Percentiles rank a stretch among this genome's conserved stretches.
These are phyloP conservation scores for Diaporthe citri DNA, from an alignment of 2,329 filamentous ascomycete species.

Conservation along the genomic window DNA sequence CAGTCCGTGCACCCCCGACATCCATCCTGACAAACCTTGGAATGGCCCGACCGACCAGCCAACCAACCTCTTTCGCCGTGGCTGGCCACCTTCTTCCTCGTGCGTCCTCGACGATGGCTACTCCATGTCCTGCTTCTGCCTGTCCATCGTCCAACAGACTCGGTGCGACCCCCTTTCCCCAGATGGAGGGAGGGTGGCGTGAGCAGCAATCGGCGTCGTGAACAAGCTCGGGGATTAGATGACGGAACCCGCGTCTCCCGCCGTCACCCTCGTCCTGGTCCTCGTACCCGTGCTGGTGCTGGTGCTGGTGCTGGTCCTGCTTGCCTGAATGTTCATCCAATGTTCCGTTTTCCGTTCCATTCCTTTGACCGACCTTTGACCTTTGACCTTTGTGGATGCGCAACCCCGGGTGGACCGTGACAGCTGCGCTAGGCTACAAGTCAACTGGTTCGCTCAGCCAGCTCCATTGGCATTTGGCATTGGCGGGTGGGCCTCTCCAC, in stretches of 20 bases:
- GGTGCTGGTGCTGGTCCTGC: not conserved
- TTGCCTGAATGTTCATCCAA: not conserved
- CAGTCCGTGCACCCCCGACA: slow-evolving; percentile 15
- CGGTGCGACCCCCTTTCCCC: not conserved
- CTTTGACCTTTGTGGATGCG: slow-evolving; percentile 20
- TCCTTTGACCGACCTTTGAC: slow-evolving; percentile 25
- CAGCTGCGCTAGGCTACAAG: slow-evolving; percentile 26
- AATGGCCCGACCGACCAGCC: not conserved
- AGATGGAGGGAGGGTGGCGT: not conserved
- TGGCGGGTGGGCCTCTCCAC: slow-evolving; percentile 11
- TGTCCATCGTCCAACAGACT: not conserved
- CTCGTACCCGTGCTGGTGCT: not conserved
- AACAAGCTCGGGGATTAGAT: slow-evolving; percentile 16
- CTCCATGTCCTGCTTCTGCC: not conserved
- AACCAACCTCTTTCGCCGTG: not conserved
- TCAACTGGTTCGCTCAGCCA: slow-evolving; percentile 28
- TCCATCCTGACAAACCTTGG: not conserved
- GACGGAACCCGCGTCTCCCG: slow-evolving; percentile 17
- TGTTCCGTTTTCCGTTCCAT: not conserved
- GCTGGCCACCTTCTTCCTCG: not conserved
- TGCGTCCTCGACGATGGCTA: not conserved
- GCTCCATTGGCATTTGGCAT: not conserved
- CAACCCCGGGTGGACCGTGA: slow-evolving; percentile 29
- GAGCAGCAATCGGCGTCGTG: not conserved
- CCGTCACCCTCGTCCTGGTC: not conserved